Evolutionary conservation across 805 yeast species (phyloP).

Genomic region (Wickerhamomyces tratensis): DNA sequence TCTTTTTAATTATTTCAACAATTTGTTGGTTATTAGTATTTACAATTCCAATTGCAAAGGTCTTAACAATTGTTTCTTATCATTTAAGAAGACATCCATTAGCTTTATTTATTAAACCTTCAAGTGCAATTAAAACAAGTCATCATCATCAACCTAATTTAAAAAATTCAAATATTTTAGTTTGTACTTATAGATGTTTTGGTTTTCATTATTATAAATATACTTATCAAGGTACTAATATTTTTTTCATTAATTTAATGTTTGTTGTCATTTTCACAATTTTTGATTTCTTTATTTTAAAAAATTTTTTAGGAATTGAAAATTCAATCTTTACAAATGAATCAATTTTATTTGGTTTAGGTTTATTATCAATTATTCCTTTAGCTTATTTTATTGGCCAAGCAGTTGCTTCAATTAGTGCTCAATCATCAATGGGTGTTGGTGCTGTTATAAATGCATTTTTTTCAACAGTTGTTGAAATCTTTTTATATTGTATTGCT

Average conservation of each 20-base stretch:
- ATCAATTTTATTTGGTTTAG: slow-evolving; percentile 57
- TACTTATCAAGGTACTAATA: slow-evolving; percentile 93
- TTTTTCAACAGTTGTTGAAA: slow-evolving; percentile 92
- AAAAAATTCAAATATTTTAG: slow-evolving; percentile 45
- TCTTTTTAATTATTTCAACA: slow-evolving; percentile 41
- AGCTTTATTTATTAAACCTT: slow-evolving; percentile 61
- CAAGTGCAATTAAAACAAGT: slow-evolving; percentile 5
- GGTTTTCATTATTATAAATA: slow-evolving; percentile 93
- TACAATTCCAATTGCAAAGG: slow-evolving; percentile 90
- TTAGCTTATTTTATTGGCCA: slow-evolving; percentile 96
- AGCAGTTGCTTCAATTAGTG: slow-evolving; percentile 98
- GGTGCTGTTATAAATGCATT: slow-evolving; percentile 98
- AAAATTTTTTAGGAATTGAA: slow-evolving; percentile 29
- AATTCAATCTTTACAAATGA: slow-evolving; percentile 38
- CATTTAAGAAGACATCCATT: slow-evolving; percentile 88
- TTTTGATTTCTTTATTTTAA: slow-evolving; percentile 59
- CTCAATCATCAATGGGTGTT: slow-evolving; percentile 97
- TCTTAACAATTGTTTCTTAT: slow-evolving; percentile 51
- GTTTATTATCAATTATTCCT: slow-evolving; percentile 82
- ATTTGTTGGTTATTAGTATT: slow-evolving; percentile 78
- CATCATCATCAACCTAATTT: slow-evolving; percentile 4
- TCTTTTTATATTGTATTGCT: slow-evolving; percentile 88
- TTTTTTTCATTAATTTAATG: slow-evolving; percentile 79
- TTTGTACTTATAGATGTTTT: slow-evolving; percentile 87
- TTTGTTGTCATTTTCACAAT: slow-evolving; percentile 76